Base-by-base conservation (phyloP, 306 rosid species). In the Rosa lucieae region DNA sequence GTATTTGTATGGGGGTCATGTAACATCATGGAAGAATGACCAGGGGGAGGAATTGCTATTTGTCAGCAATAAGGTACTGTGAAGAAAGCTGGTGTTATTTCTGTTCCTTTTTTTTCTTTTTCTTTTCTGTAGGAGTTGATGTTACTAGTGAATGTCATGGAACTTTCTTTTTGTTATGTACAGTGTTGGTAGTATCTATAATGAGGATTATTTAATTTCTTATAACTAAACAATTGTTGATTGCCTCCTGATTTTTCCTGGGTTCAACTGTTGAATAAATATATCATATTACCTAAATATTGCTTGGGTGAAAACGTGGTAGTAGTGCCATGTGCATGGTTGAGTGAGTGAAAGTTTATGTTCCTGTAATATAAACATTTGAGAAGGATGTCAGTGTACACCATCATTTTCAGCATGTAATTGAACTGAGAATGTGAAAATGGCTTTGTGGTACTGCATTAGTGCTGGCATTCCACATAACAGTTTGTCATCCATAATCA, bases 21-120 rank as follows among this genome's bases (percentile, higher is more conserved):
- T 95, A 89, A 95, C 99, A 72, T 95, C 99, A 39, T 95, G 99
- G 99, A 95, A 95, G 88, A 95, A 91, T 85, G 98, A 95, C 55
- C 94, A 86, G 26, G 92, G 93, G 78, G 98, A 93, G 85, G 99
- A 95, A 77, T 81, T 95, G 89, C 96, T 93, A 62, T 95, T 92
- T 83, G 94, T 95, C 82, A 95, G 99, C 76, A 93, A 77, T 83
- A 90, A 95, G 99, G 99, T 95, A 74, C 78, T 66, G 29, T 51
- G 21, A 68, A 66, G 47, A 29, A n/a, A 65, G 62, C 67, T 48
- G 17, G 14, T 29, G 5, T n/a, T 20, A 73, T 5, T 26, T 67
- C n/a, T 52, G 20, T 56, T 26, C 29, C 29, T 26, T 73, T 17
- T 3, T 13, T 5, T 72, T 52, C 0, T 32, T 1, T 3, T 13